A percentile compares a stretch with the other conserved stretches of the same genome.
phyloP scores from a whole-genome alignment of 1,139 yeast genomes.

The Kluyveromyces sp. region DNA sequence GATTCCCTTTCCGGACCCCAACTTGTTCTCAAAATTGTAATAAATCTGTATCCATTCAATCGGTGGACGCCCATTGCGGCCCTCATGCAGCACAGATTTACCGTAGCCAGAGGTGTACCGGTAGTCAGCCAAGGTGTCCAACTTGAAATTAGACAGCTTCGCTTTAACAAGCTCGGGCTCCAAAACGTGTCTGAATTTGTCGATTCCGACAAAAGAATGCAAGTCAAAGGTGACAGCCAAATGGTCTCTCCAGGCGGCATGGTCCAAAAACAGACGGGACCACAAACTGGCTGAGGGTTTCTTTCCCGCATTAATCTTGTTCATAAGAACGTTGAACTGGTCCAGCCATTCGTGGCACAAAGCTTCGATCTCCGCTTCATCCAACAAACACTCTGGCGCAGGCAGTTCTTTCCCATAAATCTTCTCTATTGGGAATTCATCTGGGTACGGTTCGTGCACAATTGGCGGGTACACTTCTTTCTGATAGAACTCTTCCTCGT shows the following conservation, averaged over 20 bases:
- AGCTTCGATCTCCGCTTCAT: constrained; percentile 20
- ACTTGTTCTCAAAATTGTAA: constrained; percentile 30
- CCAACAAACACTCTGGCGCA: constrained; percentile 26
- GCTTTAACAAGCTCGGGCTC: constrained; percentile 17
- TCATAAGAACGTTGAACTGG: constrained; percentile 27
- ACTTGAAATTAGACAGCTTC: constrained; percentile 24
- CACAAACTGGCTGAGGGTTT: constrained; percentile 13
- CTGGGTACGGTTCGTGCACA: constrained; percentile 24
- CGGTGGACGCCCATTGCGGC: constrained; percentile 20
- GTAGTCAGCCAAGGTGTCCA: constrained; percentile 31
- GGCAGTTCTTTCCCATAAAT: constrained; percentile 29
- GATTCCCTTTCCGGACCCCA: constrained; percentile 34
- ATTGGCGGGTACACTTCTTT: constrained; percentile 30
- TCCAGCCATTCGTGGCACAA: constrained; percentile 30
- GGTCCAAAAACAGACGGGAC: constrained; percentile 25
- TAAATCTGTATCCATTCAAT: constrained; percentile 36
- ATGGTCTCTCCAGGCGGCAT: constrained; percentile 37
- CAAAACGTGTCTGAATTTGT: constrained; percentile 22
- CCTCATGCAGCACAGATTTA: constrained; percentile 28
- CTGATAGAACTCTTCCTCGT: constrained; percentile 7
- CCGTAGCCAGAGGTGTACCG: constrained; percentile 30
- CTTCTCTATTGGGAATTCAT: constrained; percentile 30
- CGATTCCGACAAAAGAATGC: constrained; percentile 32
- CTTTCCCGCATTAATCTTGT: constrained; percentile 7
- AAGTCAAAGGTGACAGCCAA: constrained; percentile 32